phyloP scores from a whole-genome alignment of 2,329 filamentous ascomycete genomes.

The Periconia sp. region DNA sequence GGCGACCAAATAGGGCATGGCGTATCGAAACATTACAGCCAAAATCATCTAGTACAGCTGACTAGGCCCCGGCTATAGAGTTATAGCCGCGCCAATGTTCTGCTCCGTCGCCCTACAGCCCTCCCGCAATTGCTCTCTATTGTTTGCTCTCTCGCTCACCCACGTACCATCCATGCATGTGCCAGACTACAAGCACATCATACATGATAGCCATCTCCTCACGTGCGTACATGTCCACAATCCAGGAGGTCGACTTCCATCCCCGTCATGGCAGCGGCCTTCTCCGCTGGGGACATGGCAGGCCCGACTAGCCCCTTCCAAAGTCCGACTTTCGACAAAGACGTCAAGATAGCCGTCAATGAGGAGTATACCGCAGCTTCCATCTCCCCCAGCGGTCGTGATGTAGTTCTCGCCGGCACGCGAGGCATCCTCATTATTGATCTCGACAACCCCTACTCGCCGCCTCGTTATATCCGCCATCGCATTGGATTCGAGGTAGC shows the following conservation, averaged over 20 bases:
- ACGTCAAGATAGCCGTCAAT: constrained; percentile 82
- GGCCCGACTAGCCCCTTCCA: constrained; percentile 65
- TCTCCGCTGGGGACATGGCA: constrained; percentile 5
- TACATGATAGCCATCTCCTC: not conserved
- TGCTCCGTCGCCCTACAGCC: too few relatives aligned
- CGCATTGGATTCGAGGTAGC: constrained; percentile 92
- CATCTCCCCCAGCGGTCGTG: constrained; percentile 87
- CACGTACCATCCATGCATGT: too few relatives aligned
- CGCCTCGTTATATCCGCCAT: constrained; percentile 81
- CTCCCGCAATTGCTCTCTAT: too few relatives aligned
- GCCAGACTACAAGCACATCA: not conserved
- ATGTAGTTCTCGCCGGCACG: constrained; percentile 84
- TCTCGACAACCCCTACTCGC: constrained; percentile 83
- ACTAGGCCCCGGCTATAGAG: too few relatives aligned
- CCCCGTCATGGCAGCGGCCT: constrained; percentile 19
- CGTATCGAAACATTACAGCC: too few relatives aligned
- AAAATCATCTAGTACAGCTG: too few relatives aligned
- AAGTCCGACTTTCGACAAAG: constrained; percentile 83
- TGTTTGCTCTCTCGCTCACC: too few relatives aligned
- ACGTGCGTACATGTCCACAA: not conserved
- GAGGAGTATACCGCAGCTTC: constrained; percentile 81
- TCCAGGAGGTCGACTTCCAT: not conserved
- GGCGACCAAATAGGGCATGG: too few relatives aligned
- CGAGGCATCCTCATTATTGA: constrained; percentile 91
- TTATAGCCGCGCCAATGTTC: too few relatives aligned